Evolutionary conservation across 208 protist species (phyloP).

Genomic region (Acanthamoeba triangularis): DNA sequence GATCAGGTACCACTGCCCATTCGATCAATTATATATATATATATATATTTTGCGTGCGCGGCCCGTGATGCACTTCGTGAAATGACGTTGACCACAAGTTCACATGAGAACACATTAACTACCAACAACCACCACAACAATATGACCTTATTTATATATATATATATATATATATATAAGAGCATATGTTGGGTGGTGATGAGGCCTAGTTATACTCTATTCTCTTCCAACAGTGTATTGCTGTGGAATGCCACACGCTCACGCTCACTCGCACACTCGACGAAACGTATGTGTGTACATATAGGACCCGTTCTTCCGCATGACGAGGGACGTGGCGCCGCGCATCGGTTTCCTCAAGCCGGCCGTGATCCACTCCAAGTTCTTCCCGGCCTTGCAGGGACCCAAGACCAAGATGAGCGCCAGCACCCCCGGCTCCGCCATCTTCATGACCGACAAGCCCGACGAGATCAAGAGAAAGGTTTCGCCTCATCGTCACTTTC

Average conservation of each 20-base stretch:
- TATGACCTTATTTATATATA: not conserved
- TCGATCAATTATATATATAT: no score
- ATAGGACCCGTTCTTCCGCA: conserved; percentile 99
- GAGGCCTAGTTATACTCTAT: not conserved
- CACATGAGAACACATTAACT: no score
- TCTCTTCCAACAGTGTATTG: not conserved
- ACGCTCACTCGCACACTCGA: no score
- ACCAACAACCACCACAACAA: no score
- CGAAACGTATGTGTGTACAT: no score
- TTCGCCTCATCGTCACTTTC: no score
- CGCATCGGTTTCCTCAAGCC: conserved; percentile 96
- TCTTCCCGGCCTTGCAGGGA: conserved; percentile 98
- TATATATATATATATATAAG: no score
- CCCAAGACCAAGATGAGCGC: conserved; percentile 98
- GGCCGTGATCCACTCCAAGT: conserved; percentile 97
- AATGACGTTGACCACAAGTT: not conserved
- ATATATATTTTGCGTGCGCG: not conserved
- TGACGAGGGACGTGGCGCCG: conserved; percentile 97
- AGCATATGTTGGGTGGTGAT: not conserved
- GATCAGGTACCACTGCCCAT: conserved; percentile 87
- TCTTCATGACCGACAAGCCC: conserved; percentile 98
- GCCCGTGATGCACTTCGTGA: not conserved
- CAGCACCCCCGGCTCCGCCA: conserved; percentile 94
- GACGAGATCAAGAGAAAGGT: conserved; percentile 92
- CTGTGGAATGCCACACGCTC: not conserved